Conservation (phyloP, 2,329 filamentous ascomycete species). For the Hypoxylon sp. region DNA sequence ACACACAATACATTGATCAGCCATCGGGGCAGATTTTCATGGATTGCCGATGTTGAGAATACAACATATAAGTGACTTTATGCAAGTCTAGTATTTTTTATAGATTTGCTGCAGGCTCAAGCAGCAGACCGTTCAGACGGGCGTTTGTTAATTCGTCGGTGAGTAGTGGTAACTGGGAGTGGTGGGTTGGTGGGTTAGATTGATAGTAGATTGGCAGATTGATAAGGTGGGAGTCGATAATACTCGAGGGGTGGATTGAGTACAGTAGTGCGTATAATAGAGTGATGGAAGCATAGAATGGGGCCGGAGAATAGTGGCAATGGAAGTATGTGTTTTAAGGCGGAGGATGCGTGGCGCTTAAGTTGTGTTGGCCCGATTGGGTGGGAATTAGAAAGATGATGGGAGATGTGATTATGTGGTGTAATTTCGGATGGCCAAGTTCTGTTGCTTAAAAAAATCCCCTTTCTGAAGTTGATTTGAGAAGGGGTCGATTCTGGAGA, state of each 20-base stretch:
- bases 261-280: constrained; percentile 3
- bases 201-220: constrained; percentile 30
- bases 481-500: neutral
- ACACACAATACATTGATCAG: constrained; percentile 80
- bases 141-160: constrained; percentile 33
- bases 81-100: constrained; percentile 54
- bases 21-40: constrained; percentile 60
- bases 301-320: constrained; percentile 20
- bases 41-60: constrained; percentile 51
- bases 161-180: constrained; percentile 5
- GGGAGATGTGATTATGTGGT: constrained; percentile 10
- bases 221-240: constrained; percentile 39
- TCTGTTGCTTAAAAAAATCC: constrained; percentile 23
- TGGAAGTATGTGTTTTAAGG: constrained; percentile 2
- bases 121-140: constrained; percentile 40
- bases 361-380: constrained; percentile 20
- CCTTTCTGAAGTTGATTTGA: constrained; percentile 23
- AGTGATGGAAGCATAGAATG: constrained; percentile 13
- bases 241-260: constrained; percentile 38
- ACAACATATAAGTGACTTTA: constrained; percentile 56
- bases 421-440: constrained; percentile 35
- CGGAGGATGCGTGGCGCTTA: constrained; percentile 14
- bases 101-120: constrained; percentile 48
- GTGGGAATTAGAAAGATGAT: constrained; percentile 15
- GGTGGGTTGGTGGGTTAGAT: constrained; percentile 16